These are phyloP conservation scores for Leishmania amazonensis DNA, from an alignment of 208 protist genomes.

Conservation along the genomic window DNA sequence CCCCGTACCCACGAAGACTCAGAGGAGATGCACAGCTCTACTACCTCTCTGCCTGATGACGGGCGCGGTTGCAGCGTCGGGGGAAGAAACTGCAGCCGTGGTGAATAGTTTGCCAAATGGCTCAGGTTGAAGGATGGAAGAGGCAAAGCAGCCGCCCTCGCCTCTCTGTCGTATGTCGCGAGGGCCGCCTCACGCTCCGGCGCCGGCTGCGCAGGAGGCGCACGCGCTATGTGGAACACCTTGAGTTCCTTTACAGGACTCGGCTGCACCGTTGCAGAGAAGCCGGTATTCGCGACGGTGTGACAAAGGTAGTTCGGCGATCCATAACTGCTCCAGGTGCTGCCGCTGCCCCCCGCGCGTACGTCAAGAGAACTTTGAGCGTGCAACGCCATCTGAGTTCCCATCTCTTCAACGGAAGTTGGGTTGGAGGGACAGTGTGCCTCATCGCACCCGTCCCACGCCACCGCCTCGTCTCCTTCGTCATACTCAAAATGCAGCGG, in stretches of 20 bases:
- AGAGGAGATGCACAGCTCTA: constrained; percentile 7
- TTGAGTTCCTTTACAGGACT: constrained; percentile 2
- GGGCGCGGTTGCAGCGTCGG: constrained; percentile 1
- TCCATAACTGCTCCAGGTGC: constrained; percentile 8
- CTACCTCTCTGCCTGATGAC: neutral
- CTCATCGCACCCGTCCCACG: neutral
- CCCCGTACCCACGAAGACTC: constrained; percentile 8
- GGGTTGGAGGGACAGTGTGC: neutral
- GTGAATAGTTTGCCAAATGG: neutral
- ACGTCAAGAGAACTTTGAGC: neutral
- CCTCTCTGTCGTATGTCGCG: neutral
- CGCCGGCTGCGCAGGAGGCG: neutral
- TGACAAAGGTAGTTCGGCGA: constrained; percentile 9
- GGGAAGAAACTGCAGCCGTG: neutral
- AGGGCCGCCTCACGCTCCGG: neutral
- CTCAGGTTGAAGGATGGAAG: neutral
- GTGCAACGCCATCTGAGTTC: neutral
- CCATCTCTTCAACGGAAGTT: neutral
- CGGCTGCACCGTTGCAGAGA: neutral
- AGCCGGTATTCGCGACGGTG: constrained; percentile 8
- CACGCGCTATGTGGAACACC: neutral
- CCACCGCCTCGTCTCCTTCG: neutral
- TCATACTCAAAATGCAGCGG: neutral
- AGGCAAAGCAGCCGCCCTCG: neutral
- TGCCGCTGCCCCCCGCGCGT: neutral